phyloP scores from a whole-genome alignment of 1,284 basidiomycete species.

The Moniliophthora roreri region DNA sequence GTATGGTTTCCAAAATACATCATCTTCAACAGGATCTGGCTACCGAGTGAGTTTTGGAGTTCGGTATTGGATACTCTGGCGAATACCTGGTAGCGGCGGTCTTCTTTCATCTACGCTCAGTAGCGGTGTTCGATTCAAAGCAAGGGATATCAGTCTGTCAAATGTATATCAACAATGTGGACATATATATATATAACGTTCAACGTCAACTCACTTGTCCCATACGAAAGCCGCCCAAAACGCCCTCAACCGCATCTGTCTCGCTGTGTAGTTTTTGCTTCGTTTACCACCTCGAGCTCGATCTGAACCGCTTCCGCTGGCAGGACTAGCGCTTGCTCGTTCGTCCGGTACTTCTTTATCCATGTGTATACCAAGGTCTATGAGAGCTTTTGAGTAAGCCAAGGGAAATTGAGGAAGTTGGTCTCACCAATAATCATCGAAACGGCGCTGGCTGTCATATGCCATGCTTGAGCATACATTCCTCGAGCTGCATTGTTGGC shows the following conservation, averaged over 20 bases:
- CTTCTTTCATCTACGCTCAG: background rate
- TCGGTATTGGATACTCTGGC: background rate
- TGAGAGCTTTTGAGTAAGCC: background rate
- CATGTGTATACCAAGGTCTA: background rate
- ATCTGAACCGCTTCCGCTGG: background rate
- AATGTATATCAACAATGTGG: background rate
- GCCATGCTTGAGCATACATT: slow-evolving; percentile 4
- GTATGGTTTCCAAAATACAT: too few species aligned
- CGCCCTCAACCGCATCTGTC: background rate
- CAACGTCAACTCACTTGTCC: slow-evolving; percentile 5
- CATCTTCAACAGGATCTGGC: too few species aligned
- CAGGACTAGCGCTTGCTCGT: background rate
- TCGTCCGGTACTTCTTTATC: background rate
- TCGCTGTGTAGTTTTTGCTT: background rate
- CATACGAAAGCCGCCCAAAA: slow-evolving; percentile 2
- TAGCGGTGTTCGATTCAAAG: background rate
- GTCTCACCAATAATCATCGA: background rate
- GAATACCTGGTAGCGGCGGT: background rate
- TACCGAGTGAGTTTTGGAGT: background rate
- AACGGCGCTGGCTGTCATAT: background rate
- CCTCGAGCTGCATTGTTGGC: slow-evolving; percentile 1
- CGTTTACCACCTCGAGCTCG: background rate
- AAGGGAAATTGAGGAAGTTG: background rate
- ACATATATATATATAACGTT: too few species aligned
- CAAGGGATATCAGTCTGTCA: background rate